Base-by-base conservation (phyloP, 2,329 filamentous ascomycete species). In the Samsoniella hepiali region DNA sequence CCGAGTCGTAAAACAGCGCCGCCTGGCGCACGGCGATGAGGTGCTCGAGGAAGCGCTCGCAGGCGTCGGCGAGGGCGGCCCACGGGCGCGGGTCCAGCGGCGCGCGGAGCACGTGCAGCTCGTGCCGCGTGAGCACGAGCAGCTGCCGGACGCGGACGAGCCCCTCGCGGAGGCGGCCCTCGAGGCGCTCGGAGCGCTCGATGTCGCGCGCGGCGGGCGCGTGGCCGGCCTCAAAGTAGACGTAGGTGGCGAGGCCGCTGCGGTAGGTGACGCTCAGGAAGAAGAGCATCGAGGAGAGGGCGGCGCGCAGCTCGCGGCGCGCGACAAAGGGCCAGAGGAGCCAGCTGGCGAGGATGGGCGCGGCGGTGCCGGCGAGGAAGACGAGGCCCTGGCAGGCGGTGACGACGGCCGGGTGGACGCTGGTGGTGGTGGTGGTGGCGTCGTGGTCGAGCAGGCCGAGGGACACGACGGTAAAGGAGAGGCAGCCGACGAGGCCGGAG, bases 281-380 rank as follows among this genome's bases (percentile, higher is more conserved):
- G 56, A 85, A 82, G 67, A 87, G 75, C 82, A 84, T 86, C 2
- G 79, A 76, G 0, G 83, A 82, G 2, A 85, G 70, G 0, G 82
- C 83, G 64, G 81, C 82, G 29, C 84, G 75, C 15, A 87, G 76
- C 69, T 86, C 84, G 67, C 86, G 84, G 13, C 84, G 77, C 11
- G 84, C 84, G 5, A 87, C 78, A 65, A 87, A 87, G 2, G 84
- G 84, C 84, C 84, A 87, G 3, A 87, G 72, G 13, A 84, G 68
- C 84, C 83, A 87, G 66, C 86, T 87, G 15, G 86, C 78, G 1
- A 84, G 65, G 11, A 86, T 76, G 0, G 84, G 82, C 1, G 80
- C 77, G 1, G 82, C 75, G 3, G 84, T 80, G 2, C 84, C 84
- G 29, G 85, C 70, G 2, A 85, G 74, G 64, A 87, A 81, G 0